Evolutionary conservation across 2,329 filamentous ascomycete species (phyloP).

Genomic region (Sarocladiaceae sp.): DNA sequence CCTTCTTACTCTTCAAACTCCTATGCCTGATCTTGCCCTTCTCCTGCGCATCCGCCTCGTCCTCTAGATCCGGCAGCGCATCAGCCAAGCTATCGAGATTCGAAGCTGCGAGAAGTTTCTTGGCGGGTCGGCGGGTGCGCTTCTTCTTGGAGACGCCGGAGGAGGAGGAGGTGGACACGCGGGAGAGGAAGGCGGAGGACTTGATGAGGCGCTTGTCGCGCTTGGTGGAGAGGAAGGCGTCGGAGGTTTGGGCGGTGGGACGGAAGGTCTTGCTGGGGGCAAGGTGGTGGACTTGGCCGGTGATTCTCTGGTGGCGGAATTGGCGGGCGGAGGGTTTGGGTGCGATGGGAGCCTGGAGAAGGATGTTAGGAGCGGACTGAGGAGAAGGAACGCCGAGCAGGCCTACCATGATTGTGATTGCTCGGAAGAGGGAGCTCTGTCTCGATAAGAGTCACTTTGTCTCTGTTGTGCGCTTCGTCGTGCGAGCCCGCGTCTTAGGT

Average conservation of each 20-base stretch:
- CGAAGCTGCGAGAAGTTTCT: conserved; percentile 61
- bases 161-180: conserved; percentile 56
- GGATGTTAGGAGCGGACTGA: accelerated
- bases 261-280: conserved; percentile 47
- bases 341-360: conserved; percentile 21
- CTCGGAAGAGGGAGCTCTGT: background rate
- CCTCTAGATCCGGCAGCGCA: conserved; percentile 61
- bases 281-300: conserved; percentile 41
- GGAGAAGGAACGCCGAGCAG: background rate
- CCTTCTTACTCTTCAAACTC: conserved; percentile 67
- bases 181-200: conserved; percentile 71
- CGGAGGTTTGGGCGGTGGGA: conserved; percentile 41
- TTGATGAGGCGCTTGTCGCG: conserved; percentile 78
- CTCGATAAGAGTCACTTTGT: too few relatives aligned
- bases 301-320: conserved; percentile 46
- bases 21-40: conserved; percentile 62
- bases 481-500: too few relatives aligned
- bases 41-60: conserved; percentile 32
- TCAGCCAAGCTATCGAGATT: conserved; percentile 71
- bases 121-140: conserved; percentile 52
- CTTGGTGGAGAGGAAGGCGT: conserved; percentile 65
- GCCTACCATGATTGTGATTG: conserved; percentile 11
- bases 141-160: conserved; percentile 16
- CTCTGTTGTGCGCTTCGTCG: too few relatives aligned
- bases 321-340: conserved; percentile 52